Conservation (phyloP, 2,329 filamentous ascomycete species). For the Rutstroemia sp. region DNA sequence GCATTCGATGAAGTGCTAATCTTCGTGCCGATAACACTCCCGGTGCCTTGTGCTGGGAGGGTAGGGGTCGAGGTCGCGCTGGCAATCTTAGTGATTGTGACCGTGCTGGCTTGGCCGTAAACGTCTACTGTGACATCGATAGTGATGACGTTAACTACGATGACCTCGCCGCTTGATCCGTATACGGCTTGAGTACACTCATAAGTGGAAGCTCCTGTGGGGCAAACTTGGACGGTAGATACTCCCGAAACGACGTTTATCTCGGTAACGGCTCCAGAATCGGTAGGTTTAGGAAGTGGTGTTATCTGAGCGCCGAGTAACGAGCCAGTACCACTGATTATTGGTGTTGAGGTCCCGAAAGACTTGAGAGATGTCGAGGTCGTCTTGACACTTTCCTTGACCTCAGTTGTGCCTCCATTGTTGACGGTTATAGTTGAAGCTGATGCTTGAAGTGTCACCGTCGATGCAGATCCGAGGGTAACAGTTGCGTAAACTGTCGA, state of each 20-base stretch:
- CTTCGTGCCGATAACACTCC: neutral
- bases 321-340: neutral
- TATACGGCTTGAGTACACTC: conserved; percentile 6
- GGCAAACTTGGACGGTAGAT: conserved; percentile 8
- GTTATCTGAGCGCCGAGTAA: conserved; percentile 1
- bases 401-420: neutral
- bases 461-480: neutral
- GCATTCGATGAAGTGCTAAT: neutral
- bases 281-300: neutral
- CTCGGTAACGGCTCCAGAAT: conserved; percentile 1
- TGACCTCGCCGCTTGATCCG: neutral
- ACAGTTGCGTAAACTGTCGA: conserved; percentile 1
- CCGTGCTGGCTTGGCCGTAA: neutral
- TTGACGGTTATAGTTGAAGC: neutral
- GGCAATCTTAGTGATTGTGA: conserved; percentile 5
- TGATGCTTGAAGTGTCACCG: conserved; percentile 1
- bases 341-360: conserved; percentile 2
- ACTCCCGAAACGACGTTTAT: conserved; percentile 6
- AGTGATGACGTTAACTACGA: conserved; percentile 6
- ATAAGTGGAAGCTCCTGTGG: conserved; percentile 3
- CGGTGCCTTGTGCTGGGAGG: neutral
- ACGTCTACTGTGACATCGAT: conserved; percentile 3
- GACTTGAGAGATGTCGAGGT: neutral
- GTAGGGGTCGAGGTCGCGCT: conserved; percentile 3
- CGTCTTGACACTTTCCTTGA: neutral